These are phyloP conservation scores for Coniochaeta prunicola DNA, from an alignment of 2,329 filamentous ascomycete species.

Conservation along the genomic window DNA sequence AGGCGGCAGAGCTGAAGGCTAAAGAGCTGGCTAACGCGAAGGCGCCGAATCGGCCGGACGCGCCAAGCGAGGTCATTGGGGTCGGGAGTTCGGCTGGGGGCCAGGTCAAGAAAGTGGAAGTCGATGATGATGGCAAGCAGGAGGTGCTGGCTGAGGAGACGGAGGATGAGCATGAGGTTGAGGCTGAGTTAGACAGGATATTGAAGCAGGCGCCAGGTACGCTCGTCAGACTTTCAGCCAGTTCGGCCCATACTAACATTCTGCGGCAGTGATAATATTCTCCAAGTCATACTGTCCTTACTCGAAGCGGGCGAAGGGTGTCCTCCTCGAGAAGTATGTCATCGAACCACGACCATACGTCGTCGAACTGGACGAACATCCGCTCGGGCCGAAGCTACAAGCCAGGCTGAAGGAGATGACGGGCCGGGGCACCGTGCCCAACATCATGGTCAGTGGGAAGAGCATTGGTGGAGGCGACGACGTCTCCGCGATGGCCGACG, in stretches of 20 bases:
- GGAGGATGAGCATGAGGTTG: slow-evolving; percentile 55
- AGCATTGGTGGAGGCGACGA: slow-evolving; percentile 91
- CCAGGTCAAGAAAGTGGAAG: slow-evolving; percentile 32
- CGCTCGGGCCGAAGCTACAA: slow-evolving; percentile 67
- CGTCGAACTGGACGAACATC: slow-evolving; percentile 82
- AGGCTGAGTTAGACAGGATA: slow-evolving; percentile 68
- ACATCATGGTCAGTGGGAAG: slow-evolving; percentile 79
- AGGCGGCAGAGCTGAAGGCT: slow-evolving; percentile 60
- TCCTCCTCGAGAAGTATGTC: slow-evolving; percentile 76
- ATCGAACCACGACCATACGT: slow-evolving; percentile 79
- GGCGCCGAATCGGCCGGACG: slow-evolving; percentile 51
- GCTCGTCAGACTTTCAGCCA: slow-evolving; percentile 18
- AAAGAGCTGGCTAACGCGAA: slow-evolving; percentile 65
- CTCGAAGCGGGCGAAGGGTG: slow-evolving; percentile 76
- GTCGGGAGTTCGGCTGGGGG: slow-evolving; percentile 50
- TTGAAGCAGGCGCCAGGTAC: slow-evolving; percentile 78
- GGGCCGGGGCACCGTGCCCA: slow-evolving; percentile 80
- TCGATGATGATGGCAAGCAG: slow-evolving; percentile 25
- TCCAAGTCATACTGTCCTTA: slow-evolving; percentile 89
- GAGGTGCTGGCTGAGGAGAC: slow-evolving; percentile 37
- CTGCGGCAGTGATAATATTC: slow-evolving; percentile 74
- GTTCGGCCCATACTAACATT: slow-evolving; percentile 1
- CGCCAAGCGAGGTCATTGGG: slow-evolving; percentile 49
- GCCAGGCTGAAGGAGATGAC: slow-evolving; percentile 64
- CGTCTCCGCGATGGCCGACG: slow-evolving; percentile 61